Evolutionary conservation across 2,329 filamentous ascomycete species (phyloP), one percentile per base, ranked within the genome.

Genomic region (Aspergillus pseudotamarii): DNA sequence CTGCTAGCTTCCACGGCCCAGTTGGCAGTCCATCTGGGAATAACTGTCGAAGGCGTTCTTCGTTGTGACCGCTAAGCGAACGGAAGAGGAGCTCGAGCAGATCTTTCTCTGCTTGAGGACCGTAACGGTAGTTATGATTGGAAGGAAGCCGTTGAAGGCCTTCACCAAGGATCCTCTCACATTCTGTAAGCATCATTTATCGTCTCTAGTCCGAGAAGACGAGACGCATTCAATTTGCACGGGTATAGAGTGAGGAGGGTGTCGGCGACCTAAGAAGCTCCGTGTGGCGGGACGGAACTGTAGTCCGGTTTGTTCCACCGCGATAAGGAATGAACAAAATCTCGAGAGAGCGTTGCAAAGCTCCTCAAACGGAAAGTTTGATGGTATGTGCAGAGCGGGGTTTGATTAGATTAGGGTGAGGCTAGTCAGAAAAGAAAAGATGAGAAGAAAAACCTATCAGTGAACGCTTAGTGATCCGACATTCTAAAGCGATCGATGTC

Each of bases 81-180:
- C 88, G 91, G 80, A 98, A 99, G 60, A 99, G 89, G 62, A 88
- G 88, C 73, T 88, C 84, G 61, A 96, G 82, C 36, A 99, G 88
- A 66, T 91, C 87, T 64, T 86, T 85, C 66, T 87, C 85, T 59
- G 94, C 93, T 54, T 87, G 81, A 59, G 89, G 84, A 48, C 85
- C 89, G 80, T 94, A 99, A 66, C 91, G 89, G 80, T 92, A 91
- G 68, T 86, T 83, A 82, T 91, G 89, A 68, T 86, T 84, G 69
- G 83, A 83, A 61, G 95, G 94, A 73, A 96, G 87, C 73, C 90
- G 87, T 76, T 91, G 88, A 73, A 99, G 86, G 73, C 92, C 88
- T 77, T 91, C 87, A 77, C 91, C 94, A 80, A 98, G 91, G 83
- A 91, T 89, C 80, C 86, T 89, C 84, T 97, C 93, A 71, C 84